Evolutionary conservation across 2,329 filamentous ascomycete species (phyloP), one percentile per base, ranked within the genome.

Genomic region (Pyricularia pennisetigena): DNA sequence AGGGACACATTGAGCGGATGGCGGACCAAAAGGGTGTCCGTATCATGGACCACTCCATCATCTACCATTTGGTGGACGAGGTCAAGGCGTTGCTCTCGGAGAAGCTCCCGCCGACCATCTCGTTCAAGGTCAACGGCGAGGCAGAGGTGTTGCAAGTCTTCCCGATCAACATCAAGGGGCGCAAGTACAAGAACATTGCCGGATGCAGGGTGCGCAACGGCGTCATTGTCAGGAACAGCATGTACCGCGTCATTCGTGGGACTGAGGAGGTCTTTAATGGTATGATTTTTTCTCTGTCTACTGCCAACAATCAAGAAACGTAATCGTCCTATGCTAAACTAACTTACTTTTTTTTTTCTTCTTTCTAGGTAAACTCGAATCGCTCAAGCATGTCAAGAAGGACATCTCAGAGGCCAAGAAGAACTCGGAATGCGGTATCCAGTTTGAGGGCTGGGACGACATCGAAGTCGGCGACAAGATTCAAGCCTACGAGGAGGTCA

Each of bases 301-400:
- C 4, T 65, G 26, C 28, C 26, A n/a, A 30, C 20, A 66, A 29
- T 9, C 57, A 23, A 12, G 23, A 29, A 8, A 5, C 4, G 29
- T 5, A 12, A 26, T 16, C 20, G 63, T 57, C 65, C 9, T 54
- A 71, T n/a, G 24, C 6, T 62, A 29, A 32, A 26, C 65, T 66
- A 23, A 66, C 28, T n/a, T 20, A 3, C 64, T 29, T 14, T 12
- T 57, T 65, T 67, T 29, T 14, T 12, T 57, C 66, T 67, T 49
- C 7, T 67, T 32, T 20, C 3, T 69, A 97, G 94, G 94, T 72
- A 85, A 84, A 67, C 86, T 98, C 62, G 85, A 87, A 23, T 92
- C 92, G 1, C 86, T 99, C 69, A 97, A 95, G 81, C 91, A 96
- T 74, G 88, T 91, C 77, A 97, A 98, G 84, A 96, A 96, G 77